Evolutionary conservation across 257 asterid species (phyloP).

Genomic region (Sherardia arvensis): DNA sequence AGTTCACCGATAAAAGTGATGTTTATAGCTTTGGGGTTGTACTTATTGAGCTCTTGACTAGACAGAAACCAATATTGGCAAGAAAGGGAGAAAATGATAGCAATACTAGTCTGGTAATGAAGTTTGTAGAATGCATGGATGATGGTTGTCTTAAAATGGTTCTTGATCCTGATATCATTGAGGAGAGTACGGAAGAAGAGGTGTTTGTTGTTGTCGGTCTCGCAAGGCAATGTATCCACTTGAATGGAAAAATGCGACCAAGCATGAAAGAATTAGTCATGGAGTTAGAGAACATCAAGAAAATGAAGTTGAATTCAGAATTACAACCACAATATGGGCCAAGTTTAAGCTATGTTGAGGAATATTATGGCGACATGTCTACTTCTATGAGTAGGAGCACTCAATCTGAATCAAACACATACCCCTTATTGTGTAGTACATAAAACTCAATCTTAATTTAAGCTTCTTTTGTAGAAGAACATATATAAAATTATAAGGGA

Average conservation of each 20-base stretch:
- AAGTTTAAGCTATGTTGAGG: background rate
- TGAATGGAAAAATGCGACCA: conserved; percentile 4
- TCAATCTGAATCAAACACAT: background rate
- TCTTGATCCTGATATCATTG: conserved; percentile 6
- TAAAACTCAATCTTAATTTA: background rate
- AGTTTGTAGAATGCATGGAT: background rate
- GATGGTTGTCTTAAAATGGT: background rate
- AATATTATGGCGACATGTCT: background rate
- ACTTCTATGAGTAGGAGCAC: background rate
- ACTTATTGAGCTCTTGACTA: background rate
- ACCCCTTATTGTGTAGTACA: background rate
- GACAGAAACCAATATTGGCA: background rate
- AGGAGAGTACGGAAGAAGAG: background rate
- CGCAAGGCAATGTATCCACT: background rate
- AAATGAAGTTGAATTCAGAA: background rate
- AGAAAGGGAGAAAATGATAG: background rate
- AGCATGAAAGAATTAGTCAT: background rate
- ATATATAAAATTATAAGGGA: no score
- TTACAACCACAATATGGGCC: background rate
- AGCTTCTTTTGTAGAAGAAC: no score
- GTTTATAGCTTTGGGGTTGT: background rate
- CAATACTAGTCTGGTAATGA: background rate
- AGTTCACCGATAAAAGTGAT: background rate
- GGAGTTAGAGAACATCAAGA: background rate
- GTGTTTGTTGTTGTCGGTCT: background rate